Evolutionary conservation across 768 basidiomycete species (phyloP).

Genomic region (Boletus sensibilis): DNA sequence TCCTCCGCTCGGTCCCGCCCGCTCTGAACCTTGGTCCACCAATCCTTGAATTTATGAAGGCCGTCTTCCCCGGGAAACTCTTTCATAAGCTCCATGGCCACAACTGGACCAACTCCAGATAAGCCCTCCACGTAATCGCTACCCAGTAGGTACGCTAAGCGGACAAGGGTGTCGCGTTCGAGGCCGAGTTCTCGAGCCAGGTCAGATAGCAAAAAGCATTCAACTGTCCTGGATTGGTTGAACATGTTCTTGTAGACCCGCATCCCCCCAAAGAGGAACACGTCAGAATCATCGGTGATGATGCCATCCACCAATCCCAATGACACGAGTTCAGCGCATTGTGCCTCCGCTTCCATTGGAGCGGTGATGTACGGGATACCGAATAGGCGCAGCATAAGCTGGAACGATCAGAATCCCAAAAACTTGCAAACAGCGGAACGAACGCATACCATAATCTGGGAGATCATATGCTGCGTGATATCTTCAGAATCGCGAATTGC

Average conservation of each 20-base stretch:
- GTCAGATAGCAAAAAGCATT: slow-evolving; percentile 87
- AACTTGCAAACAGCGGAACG: neutral
- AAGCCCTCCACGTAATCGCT: slow-evolving; percentile 96
- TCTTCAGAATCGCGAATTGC: slow-evolving; percentile 95
- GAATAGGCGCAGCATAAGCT: slow-evolving; percentile 90
- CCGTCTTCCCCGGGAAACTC: slow-evolving; percentile 90
- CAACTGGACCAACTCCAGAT: slow-evolving; percentile 89
- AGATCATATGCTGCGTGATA: slow-evolving; percentile 91
- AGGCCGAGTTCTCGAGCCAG: slow-evolving; percentile 85
- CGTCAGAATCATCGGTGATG: slow-evolving; percentile 98
- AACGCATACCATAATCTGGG: slow-evolving; percentile 66
- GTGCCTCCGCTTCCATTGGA: slow-evolving; percentile 99
- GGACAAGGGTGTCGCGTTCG: slow-evolving; percentile 80
- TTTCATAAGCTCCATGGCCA: slow-evolving; percentile 91
- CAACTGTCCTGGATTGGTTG: slow-evolving; percentile 98
- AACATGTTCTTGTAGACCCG: slow-evolving; percentile 99
- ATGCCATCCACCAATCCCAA: slow-evolving; percentile 92
- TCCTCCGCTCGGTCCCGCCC: slow-evolving; percentile 82
- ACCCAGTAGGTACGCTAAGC: slow-evolving; percentile 90
- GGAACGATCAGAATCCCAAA: slow-evolving; percentile 5
- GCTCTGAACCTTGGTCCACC: slow-evolving; percentile 93
- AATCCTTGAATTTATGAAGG: slow-evolving; percentile 82
- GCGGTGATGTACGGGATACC: slow-evolving; percentile 98
- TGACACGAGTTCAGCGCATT: slow-evolving; percentile 88
- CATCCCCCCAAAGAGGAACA: slow-evolving; percentile 93